These are phyloP conservation scores for Blastocystis sp. DNA, from an alignment of 352 stramenopile species.

Conservation along the genomic window DNA sequence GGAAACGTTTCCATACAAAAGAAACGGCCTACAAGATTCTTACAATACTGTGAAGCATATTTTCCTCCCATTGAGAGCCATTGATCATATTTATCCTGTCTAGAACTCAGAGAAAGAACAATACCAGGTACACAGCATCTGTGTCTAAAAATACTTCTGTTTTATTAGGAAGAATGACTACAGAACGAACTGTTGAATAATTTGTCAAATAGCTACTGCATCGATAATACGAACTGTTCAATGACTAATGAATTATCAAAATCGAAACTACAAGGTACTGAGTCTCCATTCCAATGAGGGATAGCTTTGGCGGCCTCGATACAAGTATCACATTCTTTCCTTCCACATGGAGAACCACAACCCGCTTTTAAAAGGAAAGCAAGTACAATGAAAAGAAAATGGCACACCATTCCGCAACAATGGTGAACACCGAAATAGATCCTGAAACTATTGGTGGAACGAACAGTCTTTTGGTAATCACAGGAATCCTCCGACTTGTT, in stretches of 20 bases:
- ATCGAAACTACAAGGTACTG: background rate
- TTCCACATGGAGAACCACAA: background rate
- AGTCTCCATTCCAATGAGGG: background rate
- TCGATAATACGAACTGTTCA: background rate
- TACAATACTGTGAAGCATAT: background rate
- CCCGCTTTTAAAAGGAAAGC: background rate
- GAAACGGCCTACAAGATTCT: conserved; percentile 1
- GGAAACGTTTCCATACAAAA: conserved; percentile 45
- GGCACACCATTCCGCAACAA: background rate
- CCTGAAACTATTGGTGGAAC: no score
- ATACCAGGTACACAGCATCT: background rate
- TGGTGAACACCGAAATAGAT: background rate
- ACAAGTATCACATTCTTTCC: conserved; percentile 12
- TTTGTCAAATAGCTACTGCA: conserved; percentile 1
- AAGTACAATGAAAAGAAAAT: background rate
- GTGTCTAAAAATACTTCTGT: background rate
- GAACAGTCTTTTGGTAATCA: no score
- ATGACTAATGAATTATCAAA: background rate
- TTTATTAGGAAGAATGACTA: background rate
- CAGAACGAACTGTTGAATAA: background rate
- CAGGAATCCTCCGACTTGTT: no score
- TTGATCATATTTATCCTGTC: background rate
- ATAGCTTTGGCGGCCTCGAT: background rate
- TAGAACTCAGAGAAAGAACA: background rate
- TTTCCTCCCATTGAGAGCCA: background rate